Conservation (phyloP, 176 grass and related monocot genomes). For the Oryza nivara region DNA sequence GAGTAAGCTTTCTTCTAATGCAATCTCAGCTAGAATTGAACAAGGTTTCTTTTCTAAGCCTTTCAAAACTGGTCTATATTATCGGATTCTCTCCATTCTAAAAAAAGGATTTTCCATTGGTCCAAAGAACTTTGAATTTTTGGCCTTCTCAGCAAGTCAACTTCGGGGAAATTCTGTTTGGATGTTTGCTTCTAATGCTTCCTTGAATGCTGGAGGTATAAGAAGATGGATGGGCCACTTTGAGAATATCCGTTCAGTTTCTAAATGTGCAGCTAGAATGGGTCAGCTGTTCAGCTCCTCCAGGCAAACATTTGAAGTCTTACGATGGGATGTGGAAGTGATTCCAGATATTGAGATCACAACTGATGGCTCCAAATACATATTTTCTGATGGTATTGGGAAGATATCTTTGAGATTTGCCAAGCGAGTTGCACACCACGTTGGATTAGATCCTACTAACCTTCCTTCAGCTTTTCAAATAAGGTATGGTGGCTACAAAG, state of each 20-base stretch:
- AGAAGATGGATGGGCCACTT: constrained; percentile 97
- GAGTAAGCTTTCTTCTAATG: constrained; percentile 78
- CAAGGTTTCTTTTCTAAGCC: constrained; percentile 68
- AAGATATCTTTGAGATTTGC: constrained; percentile 76
- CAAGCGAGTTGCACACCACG: constrained; percentile 52
- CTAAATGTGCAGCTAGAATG: constrained; percentile 98
- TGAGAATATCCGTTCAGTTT: constrained; percentile 69
- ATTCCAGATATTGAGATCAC: constrained; percentile 88
- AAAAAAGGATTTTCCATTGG: constrained; percentile 80
- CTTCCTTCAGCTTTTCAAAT: constrained; percentile 96
- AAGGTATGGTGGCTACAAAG: constrained; percentile 94
- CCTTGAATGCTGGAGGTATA: constrained; percentile 68
- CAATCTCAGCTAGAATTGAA: constrained; percentile 73
- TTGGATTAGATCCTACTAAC: constrained; percentile 57
- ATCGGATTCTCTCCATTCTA: constrained; percentile 79
- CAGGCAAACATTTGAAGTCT: constrained; percentile 62
- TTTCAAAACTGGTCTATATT: constrained; percentile 73
- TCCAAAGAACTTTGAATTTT: constrained; percentile 87
- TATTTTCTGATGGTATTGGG: constrained; percentile 97
- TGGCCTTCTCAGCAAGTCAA: constrained; percentile 98
- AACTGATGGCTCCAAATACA: constrained; percentile 68
- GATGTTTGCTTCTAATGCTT: constrained; percentile 96
- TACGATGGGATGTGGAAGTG: constrained; percentile 49
- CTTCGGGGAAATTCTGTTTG: constrained; percentile 92
- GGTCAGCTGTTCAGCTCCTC: constrained; percentile 97